A percentile compares a stretch with the other conserved stretches of the same genome.
Conservation (phyloP, 495 filamentous ascomycete species). For the Tuber magnatum region DNA sequence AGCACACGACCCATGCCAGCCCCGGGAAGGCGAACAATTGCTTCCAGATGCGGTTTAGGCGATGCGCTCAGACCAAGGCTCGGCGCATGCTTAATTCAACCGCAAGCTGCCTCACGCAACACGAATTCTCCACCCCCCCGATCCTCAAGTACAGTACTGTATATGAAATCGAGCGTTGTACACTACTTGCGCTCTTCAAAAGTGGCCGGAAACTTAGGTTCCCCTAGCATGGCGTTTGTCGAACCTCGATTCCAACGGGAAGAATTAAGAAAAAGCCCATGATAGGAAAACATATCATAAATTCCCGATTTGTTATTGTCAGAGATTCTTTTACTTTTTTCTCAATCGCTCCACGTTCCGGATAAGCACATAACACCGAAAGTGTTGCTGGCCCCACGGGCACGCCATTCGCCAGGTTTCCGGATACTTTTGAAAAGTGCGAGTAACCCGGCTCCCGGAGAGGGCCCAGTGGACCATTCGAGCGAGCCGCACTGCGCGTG, state of each 20-base stretch:
- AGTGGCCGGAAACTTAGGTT: too few species aligned
- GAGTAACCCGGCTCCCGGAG: neutral
- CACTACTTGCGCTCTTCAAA: too few species aligned
- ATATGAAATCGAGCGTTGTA: too few species aligned
- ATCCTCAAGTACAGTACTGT: neutral
- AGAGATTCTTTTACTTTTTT: too few species aligned
- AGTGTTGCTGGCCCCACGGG: too few species aligned
- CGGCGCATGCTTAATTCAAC: neutral
- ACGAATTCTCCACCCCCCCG: neutral
- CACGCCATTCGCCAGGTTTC: neutral
- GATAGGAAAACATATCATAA: too few species aligned
- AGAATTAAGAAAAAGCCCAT: too few species aligned
- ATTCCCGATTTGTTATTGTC: too few species aligned
- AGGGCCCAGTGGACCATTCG: neutral
- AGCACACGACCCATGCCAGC: neutral
- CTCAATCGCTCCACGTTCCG: too few species aligned
- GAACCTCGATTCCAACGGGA: too few species aligned
- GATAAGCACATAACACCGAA: too few species aligned
- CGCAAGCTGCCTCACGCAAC: neutral
- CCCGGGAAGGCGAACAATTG: neutral
- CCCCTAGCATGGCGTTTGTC: too few species aligned
- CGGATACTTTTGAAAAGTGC: neutral
- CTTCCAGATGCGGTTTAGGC: neutral
- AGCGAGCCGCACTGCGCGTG: neutral
- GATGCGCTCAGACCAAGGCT: neutral